Evolutionary conservation across 2,329 filamentous ascomycete genomes (phyloP), one percentile per base, ranked within the genome.

Genomic region (Sphaerulina populicola): DNA sequence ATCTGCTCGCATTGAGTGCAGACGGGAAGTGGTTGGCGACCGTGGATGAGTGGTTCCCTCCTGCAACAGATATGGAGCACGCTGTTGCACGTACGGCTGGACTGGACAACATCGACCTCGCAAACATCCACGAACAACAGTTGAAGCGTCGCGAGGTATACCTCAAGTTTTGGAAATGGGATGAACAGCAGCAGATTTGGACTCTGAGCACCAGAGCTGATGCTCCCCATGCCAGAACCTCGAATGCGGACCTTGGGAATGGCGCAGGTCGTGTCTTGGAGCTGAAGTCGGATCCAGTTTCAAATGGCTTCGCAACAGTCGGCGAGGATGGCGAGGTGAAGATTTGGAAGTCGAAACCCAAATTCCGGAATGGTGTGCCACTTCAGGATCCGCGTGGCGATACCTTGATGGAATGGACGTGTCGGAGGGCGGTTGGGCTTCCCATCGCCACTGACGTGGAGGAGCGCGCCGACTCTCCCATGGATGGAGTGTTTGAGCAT

Each of bases 11-110:
- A 39, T 81, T 93, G 59, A 91, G 86, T 39, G 73, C 78, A 44
- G 85, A 97, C 64, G 91, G 91, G 14, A 77, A 81, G 58, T 97
- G 91, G 90, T 77, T 98, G 51, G 90, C 86, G 4, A 96, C 88
- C 1, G 79, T 94, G 1, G 93, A 98, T 65, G 86, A 90, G 63
- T 98, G 93, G 93, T 77, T 78, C 46, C 89, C 89, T 1, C 81
- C 86, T 8, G 71, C 73, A 10, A 74, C 78, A 53, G 89, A 96
- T 63, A 69, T 86, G 11, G 76, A 79, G 36, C 77, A 77, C 50
- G 67, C 86, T 27, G 68, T 74, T 46, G 62, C 67, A 10, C 52
- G 52, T 29, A 56, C 52, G 5, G 37, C 49, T 29, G 50, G 43
- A 5, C 46, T 57, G 8, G 57, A 52, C 12, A 35, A 47, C 9